A percentile compares a stretch with the other conserved stretches of the same genome.
Conservation (phyloP, 306 rosid species). For the Sindora glabra region DNA sequence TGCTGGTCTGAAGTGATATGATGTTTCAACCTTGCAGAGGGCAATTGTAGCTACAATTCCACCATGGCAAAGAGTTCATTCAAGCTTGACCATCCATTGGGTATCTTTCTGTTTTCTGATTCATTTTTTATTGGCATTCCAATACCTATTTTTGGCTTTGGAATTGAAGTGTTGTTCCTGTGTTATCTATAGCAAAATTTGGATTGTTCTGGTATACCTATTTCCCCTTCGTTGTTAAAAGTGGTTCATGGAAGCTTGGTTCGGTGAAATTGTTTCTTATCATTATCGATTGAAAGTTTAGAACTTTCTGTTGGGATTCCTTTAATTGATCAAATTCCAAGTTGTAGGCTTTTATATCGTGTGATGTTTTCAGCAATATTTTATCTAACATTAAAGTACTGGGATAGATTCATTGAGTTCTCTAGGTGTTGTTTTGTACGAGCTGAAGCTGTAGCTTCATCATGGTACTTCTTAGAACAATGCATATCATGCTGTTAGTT, state of each 20-base stretch:
- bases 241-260: not conserved
- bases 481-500: no score
- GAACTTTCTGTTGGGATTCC: not conserved
- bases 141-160: not conserved
- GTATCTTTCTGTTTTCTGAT: conserved; percentile 22
- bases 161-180: not conserved
- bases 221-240: not conserved
- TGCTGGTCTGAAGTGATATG: conserved; percentile 23
- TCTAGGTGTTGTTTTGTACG: no score
- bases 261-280: not conserved
- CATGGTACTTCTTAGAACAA: no score
- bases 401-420: not conserved
- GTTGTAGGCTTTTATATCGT: not conserved
- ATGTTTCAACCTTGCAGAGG: conserved; percentile 41
- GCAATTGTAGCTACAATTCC: conserved; percentile 11
- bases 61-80: conserved; percentile 72
- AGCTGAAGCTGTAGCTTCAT: no score
- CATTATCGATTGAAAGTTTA: not conserved
- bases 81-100: conserved; percentile 74
- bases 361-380: not conserved
- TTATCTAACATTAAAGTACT: not conserved
- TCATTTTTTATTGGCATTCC: not conserved
- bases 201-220: not conserved
- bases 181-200: not conserved
- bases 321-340: not conserved